Base-by-base conservation (phyloP, 1,284 basidiomycete genomes). In the Tylopilus orsonianus region DNA sequence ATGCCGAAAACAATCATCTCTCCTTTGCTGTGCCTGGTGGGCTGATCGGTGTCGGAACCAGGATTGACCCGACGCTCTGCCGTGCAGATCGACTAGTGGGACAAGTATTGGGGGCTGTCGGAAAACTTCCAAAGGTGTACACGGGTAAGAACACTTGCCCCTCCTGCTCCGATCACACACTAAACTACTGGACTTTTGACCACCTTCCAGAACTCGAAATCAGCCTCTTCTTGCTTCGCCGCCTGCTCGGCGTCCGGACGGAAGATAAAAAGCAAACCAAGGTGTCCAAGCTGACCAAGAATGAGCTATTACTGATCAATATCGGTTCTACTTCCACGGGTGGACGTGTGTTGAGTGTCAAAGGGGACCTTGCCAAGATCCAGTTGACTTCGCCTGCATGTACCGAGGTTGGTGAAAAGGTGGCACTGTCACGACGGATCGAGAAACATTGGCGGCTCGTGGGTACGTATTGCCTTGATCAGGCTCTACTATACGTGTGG, bases 221-320 rank as follows among this genome's bases (percentile, higher is more conserved):
- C 69, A 90, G 84, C 64, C 73, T 95, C 56, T 97, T 96, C 85
- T 76, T 97, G 39, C 85, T 97, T 39, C 90, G 97, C 55, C 84
- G 97, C 56, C 73, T 99, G 52, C 81, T 99, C n/a, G 96, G 96
- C 71, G 97, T 98, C 58, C 95, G 96, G 71, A 93, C 92, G 23
- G 95, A 97, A 70, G 96, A 97, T 74, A 96, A 95, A 76, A 98
- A 98, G 71, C 92, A 96, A 70, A 97, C 96, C 41, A 98, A 93
- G 70, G 93, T 95, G 23, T 78, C 90, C 46, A 98, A 97, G 71
- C 79, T 98, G 41, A 80, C 85, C 47, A 97, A 97, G 72, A 90
- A 90, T 68, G 96, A 99, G 72, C 82, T 97, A 4, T 75, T 99
- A 16, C 80, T 95, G 49, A 92, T 95, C 75, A 95, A 96, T 74